phyloP scores from a whole-genome alignment of 495 filamentous ascomycete species.

The Penicillium coprophilum region DNA sequence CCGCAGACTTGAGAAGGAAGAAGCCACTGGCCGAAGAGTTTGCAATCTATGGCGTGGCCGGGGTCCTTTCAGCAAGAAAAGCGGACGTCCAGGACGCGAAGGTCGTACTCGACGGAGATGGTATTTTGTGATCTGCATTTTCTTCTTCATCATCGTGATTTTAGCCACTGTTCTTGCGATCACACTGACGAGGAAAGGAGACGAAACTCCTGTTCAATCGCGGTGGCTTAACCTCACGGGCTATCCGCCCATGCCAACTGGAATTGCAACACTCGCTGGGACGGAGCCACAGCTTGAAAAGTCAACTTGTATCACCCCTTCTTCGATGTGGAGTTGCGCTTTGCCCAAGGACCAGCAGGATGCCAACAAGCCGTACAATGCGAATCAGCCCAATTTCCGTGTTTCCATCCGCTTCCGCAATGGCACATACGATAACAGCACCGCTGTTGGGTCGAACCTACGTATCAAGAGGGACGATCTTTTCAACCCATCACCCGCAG shows the following conservation, averaged over 20 bases:
- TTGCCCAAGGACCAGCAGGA: conserved; percentile 72
- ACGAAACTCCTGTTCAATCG: conserved; percentile 45
- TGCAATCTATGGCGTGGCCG: conserved; percentile 62
- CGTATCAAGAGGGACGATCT: conserved; percentile 20
- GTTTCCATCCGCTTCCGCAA: conserved; percentile 80
- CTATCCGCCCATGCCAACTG: conserved; percentile 83
- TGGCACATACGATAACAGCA: conserved; percentile 52
- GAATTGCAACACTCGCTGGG: conserved; percentile 70
- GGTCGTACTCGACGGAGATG: conserved; percentile 62
- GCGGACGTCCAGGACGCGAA: conserved; percentile 60
- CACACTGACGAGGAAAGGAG: conserved; percentile 54
- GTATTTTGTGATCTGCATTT: conserved; percentile 53
- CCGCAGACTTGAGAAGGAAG: conserved; percentile 62
- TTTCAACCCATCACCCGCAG: conserved; percentile 58
- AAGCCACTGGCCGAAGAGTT: conserved; percentile 52
- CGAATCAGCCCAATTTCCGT: conserved; percentile 72
- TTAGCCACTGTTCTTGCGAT: conserved; percentile 60
- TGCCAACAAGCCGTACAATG: conserved; percentile 55
- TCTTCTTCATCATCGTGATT: conserved; percentile 58
- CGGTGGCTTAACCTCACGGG: conserved; percentile 81
- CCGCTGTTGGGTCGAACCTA: conserved; percentile 22
- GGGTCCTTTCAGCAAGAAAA: conserved; percentile 56
- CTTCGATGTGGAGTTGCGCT: conserved; percentile 78
- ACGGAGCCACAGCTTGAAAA: conserved; percentile 57
- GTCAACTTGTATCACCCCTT: conserved; percentile 65